phyloP scores from a whole-genome alignment of 2,329 filamentous ascomycete species.

The Epichloe amarillans region DNA sequence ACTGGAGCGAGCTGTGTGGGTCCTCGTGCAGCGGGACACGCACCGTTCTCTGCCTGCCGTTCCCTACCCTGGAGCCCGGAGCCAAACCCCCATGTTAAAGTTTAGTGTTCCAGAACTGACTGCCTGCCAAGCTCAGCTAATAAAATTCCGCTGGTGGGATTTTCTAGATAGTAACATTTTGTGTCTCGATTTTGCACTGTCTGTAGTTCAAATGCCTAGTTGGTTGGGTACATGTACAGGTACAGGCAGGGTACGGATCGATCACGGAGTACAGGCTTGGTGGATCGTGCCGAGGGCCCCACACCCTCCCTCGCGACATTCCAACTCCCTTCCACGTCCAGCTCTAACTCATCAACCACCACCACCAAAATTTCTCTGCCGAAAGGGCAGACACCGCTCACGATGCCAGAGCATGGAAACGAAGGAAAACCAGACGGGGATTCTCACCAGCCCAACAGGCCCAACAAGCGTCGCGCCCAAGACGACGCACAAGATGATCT shows the following conservation, averaged over 20 bases:
- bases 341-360: neutral
- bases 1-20: neutral
- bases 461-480: slow-evolving; percentile 20
- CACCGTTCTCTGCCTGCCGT: slow-evolving; percentile 4
- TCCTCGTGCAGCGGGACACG: slow-evolving; percentile 13
- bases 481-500: slow-evolving; percentile 29
- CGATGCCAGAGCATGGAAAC: neutral
- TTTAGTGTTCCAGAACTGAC: no score
- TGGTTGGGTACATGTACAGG: no score
- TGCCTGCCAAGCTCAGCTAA: no score
- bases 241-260: no score
- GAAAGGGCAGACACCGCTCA: neutral
- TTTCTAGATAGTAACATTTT: no score
- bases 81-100: no score
- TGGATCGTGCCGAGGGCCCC: neutral
- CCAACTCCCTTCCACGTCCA: neutral
- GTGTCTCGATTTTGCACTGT: neutral
- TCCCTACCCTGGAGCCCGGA: neutral
- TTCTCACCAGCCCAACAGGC: slow-evolving; percentile 4
- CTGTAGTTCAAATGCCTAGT: no score
- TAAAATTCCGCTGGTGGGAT: no score
- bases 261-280: no score
- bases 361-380: neutral
- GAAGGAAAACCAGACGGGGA: neutral
- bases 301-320: neutral